Conservation (phyloP, 2,329 filamentous ascomycete species). For the Didymella pinodella region DNA sequence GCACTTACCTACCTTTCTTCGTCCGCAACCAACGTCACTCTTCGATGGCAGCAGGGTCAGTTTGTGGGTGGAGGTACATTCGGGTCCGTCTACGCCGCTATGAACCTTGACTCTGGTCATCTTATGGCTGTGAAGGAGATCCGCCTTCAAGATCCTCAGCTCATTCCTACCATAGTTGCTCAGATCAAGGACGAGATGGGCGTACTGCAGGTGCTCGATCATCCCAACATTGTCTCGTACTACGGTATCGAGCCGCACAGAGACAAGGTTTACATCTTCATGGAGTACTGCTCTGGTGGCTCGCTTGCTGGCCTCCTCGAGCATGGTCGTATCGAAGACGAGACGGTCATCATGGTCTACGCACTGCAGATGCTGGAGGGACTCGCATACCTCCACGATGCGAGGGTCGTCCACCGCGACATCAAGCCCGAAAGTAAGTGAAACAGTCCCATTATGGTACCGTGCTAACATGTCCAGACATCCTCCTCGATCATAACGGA, state of each 20-base stretch:
- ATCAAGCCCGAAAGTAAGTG: constrained; percentile 93
- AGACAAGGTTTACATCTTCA: constrained; percentile 99
- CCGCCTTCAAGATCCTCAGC: constrained; percentile 91
- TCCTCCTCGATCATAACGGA: constrained; percentile 94
- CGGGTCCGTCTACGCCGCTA: constrained; percentile 94
- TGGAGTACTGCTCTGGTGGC: constrained; percentile 98
- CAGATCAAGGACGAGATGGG: constrained; percentile 98
- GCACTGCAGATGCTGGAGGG: constrained; percentile 93
- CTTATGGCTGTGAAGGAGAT: constrained; percentile 99
- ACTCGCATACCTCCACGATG: constrained; percentile 89
- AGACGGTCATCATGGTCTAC: constrained; percentile 97
- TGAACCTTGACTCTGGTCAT: constrained; percentile 95
- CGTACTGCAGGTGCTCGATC: constrained; percentile 91
- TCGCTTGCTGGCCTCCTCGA: constrained; percentile 89
- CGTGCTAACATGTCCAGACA: constrained; percentile 65
- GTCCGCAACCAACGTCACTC: constrained; percentile 90
- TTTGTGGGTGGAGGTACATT: constrained; percentile 97
- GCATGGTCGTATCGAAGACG: constrained; percentile 96
- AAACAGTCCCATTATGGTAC: background rate
- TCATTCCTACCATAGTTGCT: constrained; percentile 90
- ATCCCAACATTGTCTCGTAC: constrained; percentile 97
- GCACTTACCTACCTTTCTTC: constrained; percentile 93
- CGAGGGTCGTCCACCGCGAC: constrained; percentile 91
- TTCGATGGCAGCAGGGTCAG: constrained; percentile 98
- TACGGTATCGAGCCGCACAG: constrained; percentile 97